phyloP scores from a whole-genome alignment of 2,329 filamentous ascomycete genomes.

The Xylaria sp. region DNA sequence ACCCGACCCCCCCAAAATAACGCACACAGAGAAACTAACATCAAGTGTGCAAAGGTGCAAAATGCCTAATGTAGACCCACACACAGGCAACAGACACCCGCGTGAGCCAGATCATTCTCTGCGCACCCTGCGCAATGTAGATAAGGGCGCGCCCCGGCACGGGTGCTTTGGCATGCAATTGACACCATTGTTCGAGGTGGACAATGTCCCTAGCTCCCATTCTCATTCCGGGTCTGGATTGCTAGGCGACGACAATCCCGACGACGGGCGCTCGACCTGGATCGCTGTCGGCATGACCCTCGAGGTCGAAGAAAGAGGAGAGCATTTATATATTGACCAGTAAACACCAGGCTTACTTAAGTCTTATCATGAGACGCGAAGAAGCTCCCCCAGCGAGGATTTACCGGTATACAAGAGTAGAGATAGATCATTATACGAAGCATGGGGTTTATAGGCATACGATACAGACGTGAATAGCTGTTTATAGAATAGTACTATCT shows the following conservation, averaged over 20 bases:
- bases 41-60: constrained; percentile 60
- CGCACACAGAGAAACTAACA: constrained; percentile 3
- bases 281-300: constrained; percentile 63
- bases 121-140: constrained; percentile 63
- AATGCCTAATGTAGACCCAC: constrained; percentile 71
- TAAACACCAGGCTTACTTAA: constrained; percentile 18
- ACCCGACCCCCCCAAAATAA: neutral
- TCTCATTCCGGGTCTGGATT: constrained; percentile 8
- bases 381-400: too few species aligned
- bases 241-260: constrained; percentile 41
- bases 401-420: too few species aligned
- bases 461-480: too few species aligned
- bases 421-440: too few species aligned
- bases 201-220: neutral
- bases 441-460: too few species aligned
- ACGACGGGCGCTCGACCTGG: constrained; percentile 40
- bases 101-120: constrained; percentile 64
- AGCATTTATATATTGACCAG: constrained; percentile 51
- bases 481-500: too few species aligned
- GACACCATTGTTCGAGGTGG: constrained; percentile 57
- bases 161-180: constrained; percentile 71
- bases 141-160: constrained; percentile 60
- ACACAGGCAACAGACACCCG: constrained; percentile 60
- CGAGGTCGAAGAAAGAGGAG: constrained; percentile 53
- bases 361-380: neutral